phyloP scores from a whole-genome alignment of 139 green algal species.

The Chlorella sp. region DNA sequence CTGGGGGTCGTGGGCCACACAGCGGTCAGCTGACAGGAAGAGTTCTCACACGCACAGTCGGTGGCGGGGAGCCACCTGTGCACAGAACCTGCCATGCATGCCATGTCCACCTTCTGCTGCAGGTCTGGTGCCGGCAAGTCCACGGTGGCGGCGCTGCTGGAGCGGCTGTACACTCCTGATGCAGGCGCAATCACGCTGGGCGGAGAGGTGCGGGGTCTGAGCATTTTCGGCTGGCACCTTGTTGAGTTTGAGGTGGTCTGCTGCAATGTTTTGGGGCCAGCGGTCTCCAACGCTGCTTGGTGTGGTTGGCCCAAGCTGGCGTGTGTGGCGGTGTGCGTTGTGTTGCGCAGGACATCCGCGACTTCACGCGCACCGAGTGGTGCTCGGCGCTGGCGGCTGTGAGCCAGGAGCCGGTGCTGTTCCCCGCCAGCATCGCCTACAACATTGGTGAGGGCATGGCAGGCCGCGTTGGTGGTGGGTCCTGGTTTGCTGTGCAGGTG shows the following conservation, averaged over 20 bases:
- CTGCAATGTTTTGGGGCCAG: no score
- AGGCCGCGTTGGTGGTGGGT: not conserved
- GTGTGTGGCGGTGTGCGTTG: no score
- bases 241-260: no score
- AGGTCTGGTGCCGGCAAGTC: conserved; percentile 86
- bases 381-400: conserved; percentile 73
- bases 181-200: conserved; percentile 55
- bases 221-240: no score
- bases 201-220: not conserved
- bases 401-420: conserved; percentile 88
- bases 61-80: no score
- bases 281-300: no score
- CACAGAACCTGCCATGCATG: no score
- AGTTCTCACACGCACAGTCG: no score
- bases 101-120: no score
- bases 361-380: conserved; percentile 78
- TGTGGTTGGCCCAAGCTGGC: no score
- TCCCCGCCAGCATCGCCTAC: conserved; percentile 85
- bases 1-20: no score
- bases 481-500: not conserved
- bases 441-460: conserved; percentile 74
- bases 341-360: not conserved
- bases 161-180: conserved; percentile 66
- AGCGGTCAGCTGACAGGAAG: no score
- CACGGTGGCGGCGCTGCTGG: conserved; percentile 83